A percentile compares a stretch with the other conserved stretches of the same genome.
These are phyloP conservation scores for Fusarium brachygibbosum DNA, from an alignment of 2,329 filamentous ascomycete genomes.

Conservation along the genomic window DNA sequence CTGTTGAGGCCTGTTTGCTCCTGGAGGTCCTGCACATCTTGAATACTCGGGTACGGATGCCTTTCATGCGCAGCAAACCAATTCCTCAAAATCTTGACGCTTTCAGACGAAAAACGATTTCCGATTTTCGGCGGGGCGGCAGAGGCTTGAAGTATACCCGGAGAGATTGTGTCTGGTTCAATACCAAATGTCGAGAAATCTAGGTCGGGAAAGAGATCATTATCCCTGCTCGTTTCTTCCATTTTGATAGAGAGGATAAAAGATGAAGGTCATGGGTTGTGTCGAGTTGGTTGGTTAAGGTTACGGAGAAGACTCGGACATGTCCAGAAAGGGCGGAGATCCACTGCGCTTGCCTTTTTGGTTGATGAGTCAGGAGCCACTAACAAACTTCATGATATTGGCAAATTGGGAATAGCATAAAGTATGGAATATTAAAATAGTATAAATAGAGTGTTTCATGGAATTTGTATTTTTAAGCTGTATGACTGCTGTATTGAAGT, in stretches of 20 bases:
- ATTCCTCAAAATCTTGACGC: slow-evolving; percentile 72
- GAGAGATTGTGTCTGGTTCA: slow-evolving; percentile 25
- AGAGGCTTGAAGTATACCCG: slow-evolving; percentile 29
- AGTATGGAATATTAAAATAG: neutral
- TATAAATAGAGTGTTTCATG: neutral
- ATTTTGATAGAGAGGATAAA: slow-evolving; percentile 12
- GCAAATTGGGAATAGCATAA: neutral
- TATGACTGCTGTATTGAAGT: no score
- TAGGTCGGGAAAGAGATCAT: neutral
- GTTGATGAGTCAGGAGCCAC: slow-evolving; percentile 28
- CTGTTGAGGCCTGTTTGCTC: slow-evolving; percentile 80
- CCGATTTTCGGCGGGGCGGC: slow-evolving; percentile 38
- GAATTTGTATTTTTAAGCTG: no score
- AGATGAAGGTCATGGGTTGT: slow-evolving; percentile 23
- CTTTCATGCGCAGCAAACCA: slow-evolving; percentile 82
- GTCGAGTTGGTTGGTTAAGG: neutral
- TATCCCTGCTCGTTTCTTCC: slow-evolving; percentile 2
- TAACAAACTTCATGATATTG: slow-evolving; percentile 17
- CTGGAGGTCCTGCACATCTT: slow-evolving; percentile 82
- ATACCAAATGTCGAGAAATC: neutral
- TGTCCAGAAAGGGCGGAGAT: slow-evolving; percentile 42
- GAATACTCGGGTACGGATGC: slow-evolving; percentile 86
- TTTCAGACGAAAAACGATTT: slow-evolving; percentile 34
- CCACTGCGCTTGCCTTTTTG: slow-evolving; percentile 18
- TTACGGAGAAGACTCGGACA: slow-evolving; percentile 37